Evolutionary conservation across 1,139 yeast species (phyloP).

Genomic region (Pichia terricola): DNA sequence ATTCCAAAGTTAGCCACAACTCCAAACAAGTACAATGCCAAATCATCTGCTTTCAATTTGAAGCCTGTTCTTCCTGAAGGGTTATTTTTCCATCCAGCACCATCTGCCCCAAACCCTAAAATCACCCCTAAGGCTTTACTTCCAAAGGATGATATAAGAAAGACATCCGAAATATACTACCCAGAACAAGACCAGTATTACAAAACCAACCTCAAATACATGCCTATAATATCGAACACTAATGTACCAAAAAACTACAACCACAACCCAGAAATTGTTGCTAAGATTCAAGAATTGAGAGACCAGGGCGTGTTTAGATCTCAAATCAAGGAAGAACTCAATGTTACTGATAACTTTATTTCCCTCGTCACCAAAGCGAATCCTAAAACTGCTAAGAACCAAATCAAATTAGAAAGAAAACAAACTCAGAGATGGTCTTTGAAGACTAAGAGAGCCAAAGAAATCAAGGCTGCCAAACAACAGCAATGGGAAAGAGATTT

Average conservation of each 20-base stretch:
- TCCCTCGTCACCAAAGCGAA: conserved; percentile 35
- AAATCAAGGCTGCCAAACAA: conserved; percentile 15
- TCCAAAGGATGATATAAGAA: conserved; percentile 57
- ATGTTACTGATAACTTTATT: conserved; percentile 45
- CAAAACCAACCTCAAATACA: conserved; percentile 37
- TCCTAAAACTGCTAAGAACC: conserved; percentile 23
- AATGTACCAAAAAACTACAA: conserved; percentile 40
- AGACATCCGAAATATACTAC: conserved; percentile 26
- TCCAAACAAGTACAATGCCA: conserved; percentile 27
- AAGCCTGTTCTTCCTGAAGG: conserved; percentile 30
- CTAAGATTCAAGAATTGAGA: conserved; percentile 56
- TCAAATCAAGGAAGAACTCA: conserved; percentile 55
- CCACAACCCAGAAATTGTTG: conserved; percentile 50
- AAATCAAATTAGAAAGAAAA: conserved; percentile 23
- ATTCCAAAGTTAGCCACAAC: conserved; percentile 22
- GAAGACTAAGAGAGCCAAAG: conserved; percentile 26
- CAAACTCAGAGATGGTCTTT: conserved; percentile 42
- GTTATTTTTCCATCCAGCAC: conserved; percentile 37
- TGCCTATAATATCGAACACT: conserved; percentile 36
- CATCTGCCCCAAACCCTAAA: conserved; percentile 31
- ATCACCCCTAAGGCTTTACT: conserved; percentile 65
- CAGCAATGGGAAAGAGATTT: conserved; percentile 20
- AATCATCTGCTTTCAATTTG: conserved; percentile 28
- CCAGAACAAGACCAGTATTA: conserved; percentile 23
- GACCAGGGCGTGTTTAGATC: conserved; percentile 47